Conservation (phyloP, 2,329 filamentous ascomycete genomes). For the Didymella keratinophila region DNA sequence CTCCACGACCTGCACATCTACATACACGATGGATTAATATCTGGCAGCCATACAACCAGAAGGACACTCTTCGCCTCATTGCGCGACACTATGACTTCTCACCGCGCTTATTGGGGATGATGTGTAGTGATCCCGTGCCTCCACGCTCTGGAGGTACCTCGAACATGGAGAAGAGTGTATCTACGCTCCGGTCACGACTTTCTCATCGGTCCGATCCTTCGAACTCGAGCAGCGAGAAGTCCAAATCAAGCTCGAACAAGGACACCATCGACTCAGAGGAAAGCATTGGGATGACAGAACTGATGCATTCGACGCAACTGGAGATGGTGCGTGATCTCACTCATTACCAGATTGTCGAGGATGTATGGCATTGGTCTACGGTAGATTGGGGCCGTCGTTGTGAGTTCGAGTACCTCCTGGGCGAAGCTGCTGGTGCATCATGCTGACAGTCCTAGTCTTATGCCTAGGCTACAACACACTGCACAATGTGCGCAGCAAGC, state of each 20-base stretch:
- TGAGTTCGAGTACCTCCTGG: slow-evolving; percentile 44
- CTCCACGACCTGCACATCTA: slow-evolving; percentile 57
- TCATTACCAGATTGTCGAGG: slow-evolving; percentile 68
- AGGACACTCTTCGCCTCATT: slow-evolving; percentile 62
- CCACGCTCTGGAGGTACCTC: slow-evolving; percentile 29
- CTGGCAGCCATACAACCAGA: slow-evolving; percentile 71
- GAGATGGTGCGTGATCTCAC: slow-evolving; percentile 53
- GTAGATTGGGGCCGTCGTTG: slow-evolving; percentile 73
- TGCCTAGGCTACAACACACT: slow-evolving; percentile 76
- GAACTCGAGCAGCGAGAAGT: slow-evolving; percentile 24
- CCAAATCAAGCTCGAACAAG: slow-evolving; percentile 23
- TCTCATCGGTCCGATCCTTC: slow-evolving; percentile 39
- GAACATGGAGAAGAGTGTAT: slow-evolving; percentile 40
- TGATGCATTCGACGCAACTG: slow-evolving; percentile 48
- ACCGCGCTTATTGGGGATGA: slow-evolving; percentile 68
- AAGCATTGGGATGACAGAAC: slow-evolving; percentile 46
- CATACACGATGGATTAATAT: slow-evolving; percentile 79
- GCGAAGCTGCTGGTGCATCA: not conserved
- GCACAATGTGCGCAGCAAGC: slow-evolving; percentile 52
- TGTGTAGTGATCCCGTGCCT: slow-evolving; percentile 64
- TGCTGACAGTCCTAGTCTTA: slow-evolving; percentile 59
- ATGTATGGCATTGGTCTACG: slow-evolving; percentile 79
- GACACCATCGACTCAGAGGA: slow-evolving; percentile 42
- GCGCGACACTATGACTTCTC: slow-evolving; percentile 73
- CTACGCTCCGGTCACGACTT: slow-evolving; percentile 40